Percentiles rank a stretch among this genome's conserved stretches.
These are phyloP conservation scores for Calonectria crousiana DNA, from an alignment of 2,329 filamentous ascomycete species.

Conservation along the genomic window DNA sequence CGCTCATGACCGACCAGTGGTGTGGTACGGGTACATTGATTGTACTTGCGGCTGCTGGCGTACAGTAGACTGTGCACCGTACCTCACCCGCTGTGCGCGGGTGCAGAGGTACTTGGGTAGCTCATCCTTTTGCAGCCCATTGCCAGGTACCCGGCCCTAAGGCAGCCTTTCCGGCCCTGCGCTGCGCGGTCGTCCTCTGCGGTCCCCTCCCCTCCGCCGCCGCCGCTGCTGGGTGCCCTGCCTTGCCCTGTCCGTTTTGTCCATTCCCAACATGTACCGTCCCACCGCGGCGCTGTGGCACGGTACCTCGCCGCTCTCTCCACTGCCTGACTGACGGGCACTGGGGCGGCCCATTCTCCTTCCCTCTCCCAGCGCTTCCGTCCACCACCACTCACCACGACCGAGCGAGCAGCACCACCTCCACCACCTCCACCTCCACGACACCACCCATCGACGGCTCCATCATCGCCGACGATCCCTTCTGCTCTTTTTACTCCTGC, in stretches of 20 bases:
- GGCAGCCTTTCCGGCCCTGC: conserved; percentile 12
- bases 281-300: conserved; percentile 13
- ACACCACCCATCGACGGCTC: conserved; percentile 22
- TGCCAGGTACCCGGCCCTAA: conserved; percentile 25
- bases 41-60: conserved; percentile 11
- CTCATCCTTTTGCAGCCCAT: conserved; percentile 13
- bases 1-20: neutral
- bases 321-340: conserved; percentile 12
- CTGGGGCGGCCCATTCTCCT: conserved; percentile 4
- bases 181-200: neutral
- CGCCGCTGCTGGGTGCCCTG: neutral
- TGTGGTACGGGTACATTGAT: conserved; percentile 7
- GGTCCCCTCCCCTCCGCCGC: neutral
- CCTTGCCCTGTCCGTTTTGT: neutral
- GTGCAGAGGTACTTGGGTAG: conserved; percentile 16
- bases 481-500: neutral
- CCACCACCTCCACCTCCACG: conserved; percentile 23
- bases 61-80: neutral
- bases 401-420: conserved; percentile 11
- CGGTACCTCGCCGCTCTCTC: conserved; percentile 20
- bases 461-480: conserved; percentile 25
- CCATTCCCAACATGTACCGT: conserved; percentile 10
- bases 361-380: conserved; percentile 23
- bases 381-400: conserved; percentile 4
- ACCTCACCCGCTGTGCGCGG: conserved; percentile 10